Base-by-base conservation (phyloP, 2,329 filamentous ascomycete genomes). In the Hymenotorrendiella dingleyae region DNA sequence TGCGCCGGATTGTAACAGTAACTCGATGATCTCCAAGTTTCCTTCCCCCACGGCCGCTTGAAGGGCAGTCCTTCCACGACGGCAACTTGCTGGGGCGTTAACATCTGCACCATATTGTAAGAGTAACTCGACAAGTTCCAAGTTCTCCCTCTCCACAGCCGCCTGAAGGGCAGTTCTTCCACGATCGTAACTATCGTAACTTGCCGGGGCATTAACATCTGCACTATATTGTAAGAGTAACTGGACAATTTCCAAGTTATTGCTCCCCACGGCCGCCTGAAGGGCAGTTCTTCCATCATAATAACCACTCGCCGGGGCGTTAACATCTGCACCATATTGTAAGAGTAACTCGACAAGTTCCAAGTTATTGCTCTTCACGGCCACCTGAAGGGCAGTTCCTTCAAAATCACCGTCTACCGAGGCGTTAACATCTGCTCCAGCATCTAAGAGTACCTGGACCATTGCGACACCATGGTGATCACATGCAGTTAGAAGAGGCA, bases 51-150 rank as follows among this genome's bases (percentile, higher is more conserved):
- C 29, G 19, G 44, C 47, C 20, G 27, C 37, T 22, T 47, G 36
- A 1, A 49, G 23, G 3, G 47, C 27, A 6, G 47, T 49, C 20
- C 36, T 14, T 17, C 32, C 33, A 40, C 27, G 23, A 46, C 53
- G 26, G 27, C 27, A 10, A 33, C 40, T 12, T 20, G 53, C 42
- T 19, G 32, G 37, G 26, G 42, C 45, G 49, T 61, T 53, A 17
- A 58, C 45, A 43, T 60, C 47, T 22, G 60, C 57, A 32, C 54
- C 53, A 16, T 24, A 34, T 14, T 47, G 26, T 9, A 58, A 34
- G 12, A 60, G 39, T 3, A 55, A 33, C 16, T 46, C 22, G 9
- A 54, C 37, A 29, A 45, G 24, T 21, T 12, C 12, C n/a, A 14
- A 17, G 35, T 23, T 44, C 22, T 34, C 33, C n/a, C 35, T 44